Base-by-base conservation (phyloP, 371 early-diverging fungal genomes). In the Chytridium lagenaria region DNA sequence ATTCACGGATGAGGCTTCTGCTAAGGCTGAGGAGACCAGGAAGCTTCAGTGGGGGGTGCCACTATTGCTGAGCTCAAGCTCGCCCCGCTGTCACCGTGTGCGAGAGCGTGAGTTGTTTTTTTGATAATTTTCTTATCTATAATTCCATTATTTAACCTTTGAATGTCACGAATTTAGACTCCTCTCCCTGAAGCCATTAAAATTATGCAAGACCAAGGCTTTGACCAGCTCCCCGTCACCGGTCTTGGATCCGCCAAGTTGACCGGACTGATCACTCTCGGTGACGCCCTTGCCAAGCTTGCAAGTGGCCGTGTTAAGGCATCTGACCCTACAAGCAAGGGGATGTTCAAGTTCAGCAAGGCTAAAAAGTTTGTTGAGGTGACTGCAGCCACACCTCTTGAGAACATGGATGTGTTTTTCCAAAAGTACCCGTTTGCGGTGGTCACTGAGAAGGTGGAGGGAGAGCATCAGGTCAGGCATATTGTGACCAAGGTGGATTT, bases 161-260 rank as follows among this genome's bases (percentile, higher is more conserved):
- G 49, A 7, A 19, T 30, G 39, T 52, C 55, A 52, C 23, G 5
- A 52, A 26, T 76, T 71, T 74, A 84, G 75, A 91, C 93, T 2
- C 81, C 91, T 23, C 89, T 90, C 77, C 84, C 85, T 38, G 93
- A 95, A 64, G 97, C 97, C 23, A 90, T 95, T 59, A 84, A 85
- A 61, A 83, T 94, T 71, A 95, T 97, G 96, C 88, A 95, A 80
- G 78, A 85, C 49, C 90, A 92, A 67, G 94, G 90, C 15, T 97
- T 97, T 76, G 97, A 97, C 84, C 98, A 98, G 83, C 85, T 97
- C 33, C 98, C 98, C 3, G 97, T 97, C 15, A 92, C 94, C 30
- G 61, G 39, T 10, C 83, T 89, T 16, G 74, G 86, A 71, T 66
- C 77, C 30, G 80, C 82, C 38, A 83, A 87, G 12, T 80, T 95